These are phyloP conservation scores for Penicillium sp. DNA, from an alignment of 2,329 filamentous ascomycete genomes.

Conservation along the genomic window DNA sequence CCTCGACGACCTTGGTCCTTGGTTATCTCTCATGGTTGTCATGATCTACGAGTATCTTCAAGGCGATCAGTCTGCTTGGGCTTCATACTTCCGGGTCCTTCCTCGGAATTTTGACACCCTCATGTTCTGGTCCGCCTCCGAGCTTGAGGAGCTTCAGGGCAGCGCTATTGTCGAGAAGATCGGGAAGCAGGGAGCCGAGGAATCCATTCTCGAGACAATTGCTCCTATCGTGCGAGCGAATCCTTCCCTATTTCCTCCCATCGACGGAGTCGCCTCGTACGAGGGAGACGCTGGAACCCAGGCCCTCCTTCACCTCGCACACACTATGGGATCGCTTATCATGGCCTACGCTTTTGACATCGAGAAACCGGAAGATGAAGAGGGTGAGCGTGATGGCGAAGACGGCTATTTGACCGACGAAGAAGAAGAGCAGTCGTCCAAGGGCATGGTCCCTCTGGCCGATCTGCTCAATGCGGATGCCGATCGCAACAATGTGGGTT, in stretches of 20 bases:
- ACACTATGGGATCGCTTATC: constrained; percentile 76
- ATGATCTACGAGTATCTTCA: constrained; percentile 67
- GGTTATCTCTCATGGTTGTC: constrained; percentile 60
- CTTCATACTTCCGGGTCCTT: constrained; percentile 67
- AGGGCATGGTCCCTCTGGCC: constrained; percentile 85
- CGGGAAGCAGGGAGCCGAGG: constrained; percentile 62
- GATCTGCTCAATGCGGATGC: constrained; percentile 85
- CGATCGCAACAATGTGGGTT: constrained; percentile 63
- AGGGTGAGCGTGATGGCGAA: constrained; percentile 47
- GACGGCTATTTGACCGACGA: constrained; percentile 52
- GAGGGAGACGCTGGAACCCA: constrained; percentile 36
- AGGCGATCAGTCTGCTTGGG: constrained; percentile 59
- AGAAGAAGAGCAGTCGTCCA: constrained; percentile 58
- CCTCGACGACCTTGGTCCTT: constrained; percentile 43
- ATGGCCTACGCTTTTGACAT: constrained; percentile 92
- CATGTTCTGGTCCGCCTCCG: constrained; percentile 74
- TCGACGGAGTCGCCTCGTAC: constrained; percentile 36
- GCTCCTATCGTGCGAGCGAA: constrained; percentile 44
- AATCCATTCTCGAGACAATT: constrained; percentile 54
- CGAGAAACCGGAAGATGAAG: constrained; percentile 49
- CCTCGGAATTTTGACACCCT: constrained; percentile 67
- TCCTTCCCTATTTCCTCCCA: constrained; percentile 36
- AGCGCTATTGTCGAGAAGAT: constrained; percentile 70
- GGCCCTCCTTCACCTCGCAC: constrained; percentile 52
- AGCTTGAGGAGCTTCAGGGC: constrained; percentile 66